Conservation (phyloP, 2,329 filamentous ascomycete genomes). For the Aspergillus carbonarius region DNA sequence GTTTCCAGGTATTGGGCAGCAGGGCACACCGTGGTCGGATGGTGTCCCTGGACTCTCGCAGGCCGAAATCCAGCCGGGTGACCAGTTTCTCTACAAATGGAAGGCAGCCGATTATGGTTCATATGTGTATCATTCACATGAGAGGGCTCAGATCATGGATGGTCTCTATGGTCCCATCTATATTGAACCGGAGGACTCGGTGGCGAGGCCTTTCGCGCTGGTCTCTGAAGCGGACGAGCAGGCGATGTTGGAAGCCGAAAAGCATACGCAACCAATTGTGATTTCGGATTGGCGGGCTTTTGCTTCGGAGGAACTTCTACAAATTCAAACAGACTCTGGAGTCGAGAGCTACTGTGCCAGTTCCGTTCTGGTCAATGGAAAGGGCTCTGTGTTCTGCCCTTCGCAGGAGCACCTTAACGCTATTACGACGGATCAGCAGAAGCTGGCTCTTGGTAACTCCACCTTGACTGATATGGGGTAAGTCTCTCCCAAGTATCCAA, state of each 20-base stretch:
- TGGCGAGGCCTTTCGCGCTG: conserved; percentile 28
- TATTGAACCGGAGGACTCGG: conserved; percentile 37
- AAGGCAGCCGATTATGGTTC: conserved; percentile 58
- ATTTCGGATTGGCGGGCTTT: conserved; percentile 59
- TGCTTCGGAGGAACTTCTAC: conserved; percentile 49
- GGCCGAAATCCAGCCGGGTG: conserved; percentile 50
- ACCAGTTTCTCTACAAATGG: conserved; percentile 55
- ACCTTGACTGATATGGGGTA: conserved; percentile 31
- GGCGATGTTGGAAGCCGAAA: conserved; percentile 53
- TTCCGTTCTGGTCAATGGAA: conserved; percentile 62
- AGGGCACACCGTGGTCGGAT: conserved; percentile 59
- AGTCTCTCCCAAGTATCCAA: neutral
- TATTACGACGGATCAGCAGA: conserved; percentile 29
- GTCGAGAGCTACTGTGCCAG: conserved; percentile 57
- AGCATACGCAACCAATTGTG: conserved; percentile 49
- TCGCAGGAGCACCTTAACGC: conserved; percentile 28
- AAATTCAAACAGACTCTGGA: conserved; percentile 29
- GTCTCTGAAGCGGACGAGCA: conserved; percentile 31
- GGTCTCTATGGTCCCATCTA: conserved; percentile 59
- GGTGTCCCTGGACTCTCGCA: conserved; percentile 60
- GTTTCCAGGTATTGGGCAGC: conserved; percentile 36
- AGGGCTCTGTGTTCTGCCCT: conserved; percentile 36
- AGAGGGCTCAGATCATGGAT: conserved; percentile 57
- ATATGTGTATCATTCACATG: conserved; percentile 64
- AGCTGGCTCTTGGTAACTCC: conserved; percentile 17